Evolutionary conservation across 805 yeast species (phyloP).

Genomic region (Teunomyces stri): DNA sequence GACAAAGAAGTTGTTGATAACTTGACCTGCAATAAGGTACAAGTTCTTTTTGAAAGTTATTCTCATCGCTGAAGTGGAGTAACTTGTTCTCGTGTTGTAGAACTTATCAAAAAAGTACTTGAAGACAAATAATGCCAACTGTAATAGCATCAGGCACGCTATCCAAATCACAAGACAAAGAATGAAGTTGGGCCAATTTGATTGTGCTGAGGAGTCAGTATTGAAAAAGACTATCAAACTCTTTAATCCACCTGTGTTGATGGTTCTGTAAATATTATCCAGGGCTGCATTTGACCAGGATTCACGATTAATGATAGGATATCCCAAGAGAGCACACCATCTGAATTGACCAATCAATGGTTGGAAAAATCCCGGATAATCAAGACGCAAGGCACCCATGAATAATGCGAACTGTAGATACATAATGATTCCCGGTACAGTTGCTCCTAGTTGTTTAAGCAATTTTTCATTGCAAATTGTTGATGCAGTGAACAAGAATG

Average conservation of each 20-base stretch:
- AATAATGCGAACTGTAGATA: conserved; percentile 62
- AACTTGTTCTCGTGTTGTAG: neutral
- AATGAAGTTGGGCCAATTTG: conserved; percentile 46
- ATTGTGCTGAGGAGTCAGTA: conserved; percentile 18
- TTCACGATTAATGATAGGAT: conserved; percentile 14
- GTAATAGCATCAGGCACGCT: conserved; percentile 18
- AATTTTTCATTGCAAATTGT: conserved; percentile 58
- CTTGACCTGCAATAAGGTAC: conserved; percentile 30
- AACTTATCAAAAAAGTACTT: conserved; percentile 11
- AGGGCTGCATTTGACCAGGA: conserved; percentile 4
- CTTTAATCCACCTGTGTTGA: conserved; percentile 40
- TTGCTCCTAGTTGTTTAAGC: conserved; percentile 55
- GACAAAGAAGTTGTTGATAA: conserved; percentile 29
- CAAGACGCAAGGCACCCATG: conserved; percentile 51
- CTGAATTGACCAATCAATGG: conserved; percentile 49
- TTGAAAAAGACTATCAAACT: conserved; percentile 30
- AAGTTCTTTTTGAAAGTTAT: conserved; percentile 18
- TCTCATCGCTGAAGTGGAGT: neutral
- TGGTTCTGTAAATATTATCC: conserved; percentile 43
- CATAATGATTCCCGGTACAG: conserved; percentile 44
- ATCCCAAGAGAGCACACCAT: conserved; percentile 56
- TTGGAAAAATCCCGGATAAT: conserved; percentile 63
- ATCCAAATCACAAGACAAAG: conserved; percentile 29
- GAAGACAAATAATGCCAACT: conserved; percentile 19
- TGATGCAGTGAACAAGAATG: conserved; percentile 51